Base-by-base conservation (phyloP, 148 eudicot species). In the Spergularia bocconei region DNA sequence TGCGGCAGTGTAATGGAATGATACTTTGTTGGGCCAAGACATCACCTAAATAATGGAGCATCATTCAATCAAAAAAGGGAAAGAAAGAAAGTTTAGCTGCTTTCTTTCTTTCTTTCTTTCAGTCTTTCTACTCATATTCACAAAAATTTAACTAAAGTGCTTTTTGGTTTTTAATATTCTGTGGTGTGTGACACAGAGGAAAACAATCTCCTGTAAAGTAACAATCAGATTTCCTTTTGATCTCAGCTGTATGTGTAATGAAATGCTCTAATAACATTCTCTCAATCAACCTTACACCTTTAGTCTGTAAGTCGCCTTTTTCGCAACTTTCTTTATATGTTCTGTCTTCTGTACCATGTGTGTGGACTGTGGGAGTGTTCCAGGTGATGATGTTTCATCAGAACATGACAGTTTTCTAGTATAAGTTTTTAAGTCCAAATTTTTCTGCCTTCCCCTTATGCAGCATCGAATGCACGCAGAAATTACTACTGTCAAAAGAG, bases 21-120 rank as follows among this genome's bases (percentile, higher is more conserved):
- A 69, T 69, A 48, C 68, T 69, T 61, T 36, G 54, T 58, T 77
- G 53, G 74, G 60, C 68, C 51, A 33, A 77, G 60, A 69, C 68
- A 69, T 69, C 68, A 48, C 74, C 73, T 59, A 67, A 77, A 77
- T 77, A 69, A 77, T 77, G 74, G 79, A 77, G 79, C 74, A 77
- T 77, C 65, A 69, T 77, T 77, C 48, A 77, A 69, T 64, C 79
- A 60, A 69, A 77, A 77, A 77, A 50, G 33, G 47, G 58, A 60
- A 69, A 69, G n/a, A 60, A 25, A 33, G n/a, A 59, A 69, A 75
- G 77, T 65, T 75, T 64, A 16, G 53, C 20, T 66, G 36, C 59
- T 60, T 50, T 69, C 50, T 69, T 54, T 38, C 63, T 69, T 54
- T 38, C 63, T 66, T 65, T 57, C 55, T 9, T 19, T 52, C 67